Conservation (phyloP, 169 alveolate species). For the Besnoitia besnoiti region DNA sequence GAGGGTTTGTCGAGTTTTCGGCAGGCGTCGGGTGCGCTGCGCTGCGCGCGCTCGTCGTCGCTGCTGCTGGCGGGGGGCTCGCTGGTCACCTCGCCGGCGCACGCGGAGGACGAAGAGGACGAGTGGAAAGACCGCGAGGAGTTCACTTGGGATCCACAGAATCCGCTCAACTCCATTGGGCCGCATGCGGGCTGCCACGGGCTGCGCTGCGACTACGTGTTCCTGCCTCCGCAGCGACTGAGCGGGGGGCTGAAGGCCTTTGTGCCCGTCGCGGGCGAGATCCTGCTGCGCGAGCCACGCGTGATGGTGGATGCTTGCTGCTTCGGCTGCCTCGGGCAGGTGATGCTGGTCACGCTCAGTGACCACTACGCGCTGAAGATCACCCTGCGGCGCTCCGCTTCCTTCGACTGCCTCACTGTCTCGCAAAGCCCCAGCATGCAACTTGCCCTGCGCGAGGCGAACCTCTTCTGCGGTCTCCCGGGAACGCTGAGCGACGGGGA, state of each 20-base stretch:
- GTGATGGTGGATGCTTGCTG: slow-evolving; percentile 77
- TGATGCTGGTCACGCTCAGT: slow-evolving; percentile 86
- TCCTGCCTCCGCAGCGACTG: slow-evolving; percentile 85
- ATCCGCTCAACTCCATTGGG: slow-evolving; percentile 87
- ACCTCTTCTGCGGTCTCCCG: background rate
- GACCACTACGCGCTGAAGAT: slow-evolving; percentile 89
- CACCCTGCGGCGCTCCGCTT: slow-evolving; percentile 74
- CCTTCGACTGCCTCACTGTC: background rate
- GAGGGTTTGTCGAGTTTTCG: background rate
- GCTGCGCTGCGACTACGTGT: slow-evolving; percentile 87
- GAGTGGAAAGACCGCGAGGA: slow-evolving; percentile 63
- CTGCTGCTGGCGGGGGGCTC: background rate
- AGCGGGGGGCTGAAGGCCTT: slow-evolving; percentile 79
- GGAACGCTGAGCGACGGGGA: background rate
- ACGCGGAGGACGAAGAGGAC: background rate
- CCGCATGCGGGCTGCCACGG: slow-evolving; percentile 90
- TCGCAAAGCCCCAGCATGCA: background rate
- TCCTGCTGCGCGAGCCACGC: slow-evolving; percentile 85
- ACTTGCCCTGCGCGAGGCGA: background rate
- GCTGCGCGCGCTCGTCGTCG: background rate
- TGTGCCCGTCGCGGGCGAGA: slow-evolving; percentile 82
- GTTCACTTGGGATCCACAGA: slow-evolving; percentile 90
- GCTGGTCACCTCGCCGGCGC: background rate
- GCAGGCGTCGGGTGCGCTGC: background rate
- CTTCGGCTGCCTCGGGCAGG: slow-evolving; percentile 78